These are phyloP conservation scores for Sporothrix globosa DNA, from an alignment of 2,329 filamentous ascomycete genomes.

Conservation along the genomic window DNA sequence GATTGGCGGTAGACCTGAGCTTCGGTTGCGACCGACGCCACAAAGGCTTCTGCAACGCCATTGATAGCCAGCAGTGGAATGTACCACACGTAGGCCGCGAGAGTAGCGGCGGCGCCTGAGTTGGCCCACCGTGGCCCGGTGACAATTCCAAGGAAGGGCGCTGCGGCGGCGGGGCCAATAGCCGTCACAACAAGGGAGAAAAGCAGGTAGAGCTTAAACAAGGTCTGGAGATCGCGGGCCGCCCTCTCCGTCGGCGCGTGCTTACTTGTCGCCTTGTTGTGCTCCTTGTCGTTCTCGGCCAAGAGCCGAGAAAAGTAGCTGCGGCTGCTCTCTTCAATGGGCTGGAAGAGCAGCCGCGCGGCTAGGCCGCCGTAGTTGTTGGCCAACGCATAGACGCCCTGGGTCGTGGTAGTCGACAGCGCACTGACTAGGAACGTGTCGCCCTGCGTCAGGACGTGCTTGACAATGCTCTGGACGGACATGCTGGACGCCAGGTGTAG, in stretches of 20 bases:
- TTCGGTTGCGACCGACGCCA: slow-evolving; percentile 80
- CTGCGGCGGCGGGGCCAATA: slow-evolving; percentile 75
- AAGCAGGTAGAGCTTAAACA: slow-evolving; percentile 74
- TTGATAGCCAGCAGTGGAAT: slow-evolving; percentile 91
- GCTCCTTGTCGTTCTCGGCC: slow-evolving; percentile 38
- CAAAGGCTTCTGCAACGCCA: slow-evolving; percentile 89
- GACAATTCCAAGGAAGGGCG: slow-evolving; percentile 71
- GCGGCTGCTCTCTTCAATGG: slow-evolving; percentile 89
- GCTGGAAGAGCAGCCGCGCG: slow-evolving; percentile 88
- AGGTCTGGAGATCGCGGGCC: slow-evolving; percentile 60
- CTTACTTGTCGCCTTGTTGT: background rate
- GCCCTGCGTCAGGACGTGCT: slow-evolving; percentile 91
- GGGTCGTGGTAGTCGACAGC: slow-evolving; percentile 75
- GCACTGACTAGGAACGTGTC: slow-evolving; percentile 85
- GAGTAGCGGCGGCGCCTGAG: slow-evolving; percentile 60
- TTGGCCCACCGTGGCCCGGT: slow-evolving; percentile 77
- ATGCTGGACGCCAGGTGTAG: slow-evolving; percentile 77
- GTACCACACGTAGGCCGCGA: slow-evolving; percentile 86
- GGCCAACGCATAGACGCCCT: slow-evolving; percentile 89
- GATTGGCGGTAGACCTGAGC: slow-evolving; percentile 76
- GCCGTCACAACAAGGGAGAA: slow-evolving; percentile 69
- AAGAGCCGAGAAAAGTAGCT: slow-evolving; percentile 86
- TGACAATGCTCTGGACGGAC: slow-evolving; percentile 84
- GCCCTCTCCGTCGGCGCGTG: slow-evolving; percentile 40
- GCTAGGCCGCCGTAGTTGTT: slow-evolving; percentile 92